These are phyloP conservation scores for Melampsora americana DNA, from an alignment of 1,284 basidiomycete genomes.

Conservation along the genomic window DNA sequence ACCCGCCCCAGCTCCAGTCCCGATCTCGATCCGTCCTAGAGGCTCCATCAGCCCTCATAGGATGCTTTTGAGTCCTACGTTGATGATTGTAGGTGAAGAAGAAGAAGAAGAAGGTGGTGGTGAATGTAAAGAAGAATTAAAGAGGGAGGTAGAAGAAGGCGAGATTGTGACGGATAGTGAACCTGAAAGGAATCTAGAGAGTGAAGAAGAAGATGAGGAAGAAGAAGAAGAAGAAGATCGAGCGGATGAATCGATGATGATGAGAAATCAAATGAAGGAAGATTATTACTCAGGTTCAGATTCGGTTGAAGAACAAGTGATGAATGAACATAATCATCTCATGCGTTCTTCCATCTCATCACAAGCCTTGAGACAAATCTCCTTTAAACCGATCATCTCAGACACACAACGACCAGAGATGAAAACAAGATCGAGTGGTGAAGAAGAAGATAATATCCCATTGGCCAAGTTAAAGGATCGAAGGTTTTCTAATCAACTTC, in stretches of 20 bases:
- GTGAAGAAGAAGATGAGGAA: background rate
- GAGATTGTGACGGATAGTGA: conserved; percentile 34
- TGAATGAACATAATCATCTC: too few relatives aligned
- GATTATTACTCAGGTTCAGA: background rate
- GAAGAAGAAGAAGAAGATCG: background rate
- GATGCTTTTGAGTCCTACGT: conserved; percentile 12
- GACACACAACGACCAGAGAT: background rate
- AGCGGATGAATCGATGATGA: background rate
- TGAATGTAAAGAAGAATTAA: background rate
- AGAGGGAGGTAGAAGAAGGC: conserved; percentile 2
- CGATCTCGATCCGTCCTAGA: conserved; percentile 3
- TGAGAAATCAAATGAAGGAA: background rate
- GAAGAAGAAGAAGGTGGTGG: too few relatives aligned
- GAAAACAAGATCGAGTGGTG: background rate
- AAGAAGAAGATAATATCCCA: conserved; percentile 42
- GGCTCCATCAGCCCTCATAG: conserved; percentile 1
- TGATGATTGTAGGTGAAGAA: conserved; percentile 21
- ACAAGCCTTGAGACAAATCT: background rate
- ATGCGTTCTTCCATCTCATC: background rate
- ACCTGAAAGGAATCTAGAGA: too few relatives aligned
- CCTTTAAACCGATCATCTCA: background rate
- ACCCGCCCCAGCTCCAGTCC: background rate
- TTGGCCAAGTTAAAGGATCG: conserved; percentile 26
- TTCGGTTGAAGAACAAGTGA: background rate
- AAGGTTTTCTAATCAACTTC: background rate